Evolutionary conservation across 2,329 filamentous ascomycete species (phyloP).

Genomic region (Tolypocladium inflatum): DNA sequence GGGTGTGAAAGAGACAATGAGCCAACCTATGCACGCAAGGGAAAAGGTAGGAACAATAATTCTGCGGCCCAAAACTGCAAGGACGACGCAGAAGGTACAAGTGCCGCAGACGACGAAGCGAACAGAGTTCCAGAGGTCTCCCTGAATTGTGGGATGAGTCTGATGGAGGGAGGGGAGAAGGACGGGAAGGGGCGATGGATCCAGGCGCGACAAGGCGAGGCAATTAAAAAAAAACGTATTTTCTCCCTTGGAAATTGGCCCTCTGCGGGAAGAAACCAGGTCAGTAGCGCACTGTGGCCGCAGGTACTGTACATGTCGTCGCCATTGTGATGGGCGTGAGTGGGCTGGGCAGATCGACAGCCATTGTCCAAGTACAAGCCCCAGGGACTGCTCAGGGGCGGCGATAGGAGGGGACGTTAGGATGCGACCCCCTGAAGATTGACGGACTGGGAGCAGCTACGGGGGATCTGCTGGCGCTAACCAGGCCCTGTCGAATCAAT

Average conservation of each 20-base stretch:
- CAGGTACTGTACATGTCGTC: background rate
- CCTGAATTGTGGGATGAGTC: background rate
- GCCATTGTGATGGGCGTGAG: background rate
- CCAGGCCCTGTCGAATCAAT: conserved; percentile 20
- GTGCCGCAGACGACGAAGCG: conserved; percentile 2
- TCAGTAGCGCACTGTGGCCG: conserved; percentile 3
- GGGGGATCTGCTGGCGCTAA: background rate
- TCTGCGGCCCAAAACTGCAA: conserved; percentile 3
- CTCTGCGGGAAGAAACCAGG: conserved; percentile 3
- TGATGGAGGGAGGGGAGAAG: background rate
- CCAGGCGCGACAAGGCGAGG: conserved; percentile 15
- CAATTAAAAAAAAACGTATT: conserved; percentile 19
- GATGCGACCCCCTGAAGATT: background rate
- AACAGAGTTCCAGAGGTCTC: background rate
- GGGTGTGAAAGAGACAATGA: conserved; percentile 9
- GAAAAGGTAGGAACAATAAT: conserved; percentile 18
- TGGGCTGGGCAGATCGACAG: background rate
- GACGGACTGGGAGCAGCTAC: background rate
- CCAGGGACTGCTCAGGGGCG: background rate
- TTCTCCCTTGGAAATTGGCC: conserved; percentile 15
- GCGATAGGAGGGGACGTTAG: background rate
- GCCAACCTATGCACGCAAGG: conserved; percentile 5
- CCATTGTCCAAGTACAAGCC: background rate
- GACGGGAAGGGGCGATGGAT: background rate
- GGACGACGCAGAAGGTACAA: conserved; percentile 7